Evolutionary conservation across 2,329 filamentous ascomycete genomes (phyloP).

Genomic region (Fonsecaea multimorphosa): DNA sequence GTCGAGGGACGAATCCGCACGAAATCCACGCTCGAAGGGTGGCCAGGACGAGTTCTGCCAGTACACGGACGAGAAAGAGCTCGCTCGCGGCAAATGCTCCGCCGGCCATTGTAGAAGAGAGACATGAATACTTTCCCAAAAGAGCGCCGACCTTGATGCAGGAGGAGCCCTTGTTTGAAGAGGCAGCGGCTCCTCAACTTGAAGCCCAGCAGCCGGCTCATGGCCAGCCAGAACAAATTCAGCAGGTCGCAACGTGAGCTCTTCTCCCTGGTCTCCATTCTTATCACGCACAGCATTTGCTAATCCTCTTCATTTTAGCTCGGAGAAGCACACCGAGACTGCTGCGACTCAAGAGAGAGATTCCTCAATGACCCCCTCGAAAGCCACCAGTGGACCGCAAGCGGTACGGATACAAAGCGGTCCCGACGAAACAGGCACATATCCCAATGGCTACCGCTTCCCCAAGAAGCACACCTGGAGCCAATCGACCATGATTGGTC

Average conservation of each 20-base stretch:
- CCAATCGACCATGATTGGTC: conserved; percentile 42
- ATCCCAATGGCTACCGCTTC: conserved; percentile 47
- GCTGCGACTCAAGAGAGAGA: conserved; percentile 20
- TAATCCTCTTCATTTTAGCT: conserved; percentile 4
- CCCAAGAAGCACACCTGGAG: conserved; percentile 46
- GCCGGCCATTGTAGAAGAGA: conserved; percentile 33
- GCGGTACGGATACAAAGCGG: conserved; percentile 29
- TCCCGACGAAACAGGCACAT: conserved; percentile 44
- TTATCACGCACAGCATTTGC: background rate
- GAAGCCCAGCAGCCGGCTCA: conserved; percentile 4
- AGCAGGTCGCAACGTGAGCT: conserved; percentile 16
- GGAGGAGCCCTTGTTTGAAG: conserved; percentile 22
- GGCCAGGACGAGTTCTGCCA: conserved; percentile 40
- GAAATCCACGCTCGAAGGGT: conserved; percentile 42
- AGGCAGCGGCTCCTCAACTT: conserved; percentile 13
- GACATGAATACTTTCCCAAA: conserved; percentile 35
- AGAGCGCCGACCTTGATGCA: conserved; percentile 22
- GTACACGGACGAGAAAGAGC: conserved; percentile 36
- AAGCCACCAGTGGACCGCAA: conserved; percentile 20
- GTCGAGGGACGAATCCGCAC: conserved; percentile 41
- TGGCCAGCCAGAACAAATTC: conserved; percentile 20
- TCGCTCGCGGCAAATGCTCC: conserved; percentile 24
- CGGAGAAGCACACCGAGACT: conserved; percentile 17
- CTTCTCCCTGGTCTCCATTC: background rate
- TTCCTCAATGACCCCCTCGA: conserved; percentile 21